Evolutionary conservation across 495 filamentous ascomycete genomes (phyloP).

Genomic region (Neurospora sp.): DNA sequence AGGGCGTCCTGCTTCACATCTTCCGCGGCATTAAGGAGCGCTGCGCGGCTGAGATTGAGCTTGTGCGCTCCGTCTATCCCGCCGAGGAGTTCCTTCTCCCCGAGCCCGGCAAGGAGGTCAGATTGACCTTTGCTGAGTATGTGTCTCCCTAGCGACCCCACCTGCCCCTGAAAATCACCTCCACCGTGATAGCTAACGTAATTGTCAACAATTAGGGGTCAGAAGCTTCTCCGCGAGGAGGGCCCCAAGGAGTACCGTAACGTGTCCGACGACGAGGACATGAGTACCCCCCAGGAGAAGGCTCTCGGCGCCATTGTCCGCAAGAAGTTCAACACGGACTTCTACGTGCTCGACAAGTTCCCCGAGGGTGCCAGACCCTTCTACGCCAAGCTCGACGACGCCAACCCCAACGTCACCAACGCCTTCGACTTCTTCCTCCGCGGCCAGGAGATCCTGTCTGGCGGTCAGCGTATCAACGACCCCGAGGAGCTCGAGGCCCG

Average conservation of each 20-base stretch:
- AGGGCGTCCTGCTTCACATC: conserved; percentile 79
- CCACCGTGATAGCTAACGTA: not conserved
- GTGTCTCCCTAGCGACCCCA: not conserved
- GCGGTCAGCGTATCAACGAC: conserved; percentile 77
- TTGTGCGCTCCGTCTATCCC: conserved; percentile 53
- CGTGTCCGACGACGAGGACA: conserved; percentile 66
- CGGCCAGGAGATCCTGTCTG: conserved; percentile 80
- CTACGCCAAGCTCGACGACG: conserved; percentile 73
- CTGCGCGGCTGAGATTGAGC: conserved; percentile 58
- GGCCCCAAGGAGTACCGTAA: conserved; percentile 59
- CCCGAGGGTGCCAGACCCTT: conserved; percentile 77
- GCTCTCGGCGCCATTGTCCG: conserved; percentile 77
- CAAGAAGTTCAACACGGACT: conserved; percentile 78
- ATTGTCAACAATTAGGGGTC: conserved; percentile 30
- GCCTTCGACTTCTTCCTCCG: conserved; percentile 91
- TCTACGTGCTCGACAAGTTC: conserved; percentile 89
- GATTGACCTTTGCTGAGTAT: conserved; percentile 69
- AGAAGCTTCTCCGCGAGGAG: conserved; percentile 69
- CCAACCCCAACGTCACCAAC: conserved; percentile 60
- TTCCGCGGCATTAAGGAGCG: conserved; percentile 65
- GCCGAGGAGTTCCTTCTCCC: conserved; percentile 44
- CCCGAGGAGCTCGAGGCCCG: conserved; percentile 56
- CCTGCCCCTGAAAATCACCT: not conserved
- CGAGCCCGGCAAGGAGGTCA: conserved; percentile 55
- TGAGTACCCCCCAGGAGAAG: conserved; percentile 79